A percentile compares a stretch with the other conserved stretches of the same genome.
Evolutionary conservation across 2,329 filamentous ascomycete genomes (phyloP).

Genomic region (Arachnomyces sp.): DNA sequence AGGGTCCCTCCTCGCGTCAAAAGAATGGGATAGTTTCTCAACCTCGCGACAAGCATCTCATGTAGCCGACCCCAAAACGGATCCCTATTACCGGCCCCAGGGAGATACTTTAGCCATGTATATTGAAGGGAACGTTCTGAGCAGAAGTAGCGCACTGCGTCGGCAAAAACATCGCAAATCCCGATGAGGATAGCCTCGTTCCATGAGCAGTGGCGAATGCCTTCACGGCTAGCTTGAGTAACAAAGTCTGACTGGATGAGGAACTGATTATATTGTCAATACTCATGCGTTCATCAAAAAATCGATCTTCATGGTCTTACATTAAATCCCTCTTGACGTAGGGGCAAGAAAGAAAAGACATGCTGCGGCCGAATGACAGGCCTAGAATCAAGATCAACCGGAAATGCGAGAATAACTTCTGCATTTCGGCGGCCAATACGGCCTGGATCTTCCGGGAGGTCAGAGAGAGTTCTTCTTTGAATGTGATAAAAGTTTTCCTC

Average conservation of each 20-base stretch:
- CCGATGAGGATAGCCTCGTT: constrained; percentile 31
- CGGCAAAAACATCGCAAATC: constrained; percentile 34
- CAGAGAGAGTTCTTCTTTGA: too few species aligned
- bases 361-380: constrained; percentile 36
- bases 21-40: too few species aligned
- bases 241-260: constrained; percentile 47
- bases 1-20: too few species aligned
- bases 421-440: constrained; percentile 17
- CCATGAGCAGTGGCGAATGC: constrained; percentile 25
- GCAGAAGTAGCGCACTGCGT: constrained; percentile 34
- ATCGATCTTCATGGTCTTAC: constrained; percentile 17
- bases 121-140: constrained; percentile 32
- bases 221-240: constrained; percentile 39
- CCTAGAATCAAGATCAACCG: constrained; percentile 22
- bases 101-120: constrained; percentile 42
- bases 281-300: constrained; percentile 1
- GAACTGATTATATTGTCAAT: constrained; percentile 26
- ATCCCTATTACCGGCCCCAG: constrained; percentile 11
- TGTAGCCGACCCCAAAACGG: neutral
- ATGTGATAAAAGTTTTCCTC: neutral
- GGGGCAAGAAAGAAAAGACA: constrained; percentile 42
- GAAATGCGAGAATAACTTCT: constrained; percentile 42
- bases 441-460: constrained; percentile 17
- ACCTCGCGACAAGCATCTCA: too few species aligned
- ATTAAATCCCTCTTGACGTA: constrained; percentile 38